Evolutionary conservation across 2,329 filamentous ascomycete species (phyloP), one percentile per base, ranked within the genome.

Genomic region (Pochonia chlamydosporia): DNA sequence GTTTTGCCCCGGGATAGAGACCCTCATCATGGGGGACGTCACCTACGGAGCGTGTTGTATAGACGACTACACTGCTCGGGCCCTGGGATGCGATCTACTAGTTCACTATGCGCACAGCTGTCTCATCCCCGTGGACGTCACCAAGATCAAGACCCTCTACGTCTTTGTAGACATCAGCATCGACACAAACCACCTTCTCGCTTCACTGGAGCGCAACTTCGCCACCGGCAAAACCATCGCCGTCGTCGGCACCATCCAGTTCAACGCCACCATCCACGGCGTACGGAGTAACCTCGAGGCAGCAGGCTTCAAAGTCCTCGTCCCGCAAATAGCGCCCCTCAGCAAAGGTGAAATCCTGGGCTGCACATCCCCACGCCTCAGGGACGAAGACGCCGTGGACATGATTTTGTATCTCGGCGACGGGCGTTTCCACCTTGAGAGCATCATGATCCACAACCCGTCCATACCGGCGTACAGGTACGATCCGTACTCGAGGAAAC

Each of bases 1-100:
- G 62, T 99, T 99, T 71, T 99, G 93, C 61, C 86, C 89, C 0
- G 90, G 87, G 2, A 85, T 87, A 35, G 89, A 95, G 64, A 97
- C 92, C 2, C 75, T 97, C 46, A 99, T 99, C 65, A 99, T 99
- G 93, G 93, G 93, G 51, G 93, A 99, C 64, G 93, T 99, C 37
- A 99, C 93, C 1, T 99, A 99, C 65, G 93, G 93, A 53, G 93
- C 93, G 20, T 99, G 93, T 73, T 99, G 93, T 63, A 96, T 99
- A 58, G 93, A 99, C 64, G 93, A 99, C 69, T 99, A 95, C 69
- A 99, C 93, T 0, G 95, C 93, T 2, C 78, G 92, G 39, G 93
- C 95, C 1, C 78, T 99, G 20, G 93, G 90, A 2, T 99, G 93
- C 64, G 93, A 99, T 58, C 73, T 99, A 6, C 76, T 99, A 9